Conservation (phyloP, 2,329 filamentous ascomycete genomes). For the Aspergillus candidus region DNA sequence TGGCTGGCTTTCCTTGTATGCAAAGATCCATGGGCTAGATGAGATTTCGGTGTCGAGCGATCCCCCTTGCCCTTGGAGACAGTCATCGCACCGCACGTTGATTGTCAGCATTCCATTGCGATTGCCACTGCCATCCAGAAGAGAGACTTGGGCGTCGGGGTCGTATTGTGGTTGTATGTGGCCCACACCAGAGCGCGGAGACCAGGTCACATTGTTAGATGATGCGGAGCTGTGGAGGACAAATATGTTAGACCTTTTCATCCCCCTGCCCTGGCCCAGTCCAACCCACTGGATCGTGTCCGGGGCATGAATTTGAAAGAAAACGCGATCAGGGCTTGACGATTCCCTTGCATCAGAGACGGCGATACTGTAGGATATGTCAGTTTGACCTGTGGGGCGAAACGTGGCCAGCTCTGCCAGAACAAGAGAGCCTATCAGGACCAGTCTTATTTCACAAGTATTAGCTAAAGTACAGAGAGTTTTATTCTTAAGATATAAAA, state of each 20-base stretch:
- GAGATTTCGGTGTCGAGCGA: conserved; percentile 12
- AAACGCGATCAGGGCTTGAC: conserved; percentile 51
- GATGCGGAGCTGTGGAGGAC: conserved; percentile 51
- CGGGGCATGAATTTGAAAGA: conserved; percentile 53
- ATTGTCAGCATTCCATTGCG: conserved; percentile 50
- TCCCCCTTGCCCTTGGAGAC: conserved; percentile 19
- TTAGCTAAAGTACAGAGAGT: background rate
- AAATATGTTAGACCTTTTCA: conserved; percentile 57
- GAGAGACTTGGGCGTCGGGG: conserved; percentile 41
- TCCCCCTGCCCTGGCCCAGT: conserved; percentile 51
- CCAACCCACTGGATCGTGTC: conserved; percentile 46
- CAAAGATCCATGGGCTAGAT: conserved; percentile 26
- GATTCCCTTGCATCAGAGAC: conserved; percentile 48
- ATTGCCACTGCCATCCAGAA: conserved; percentile 57
- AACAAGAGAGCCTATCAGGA: conserved; percentile 2
- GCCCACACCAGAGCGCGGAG: conserved; percentile 47
- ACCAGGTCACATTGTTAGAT: conserved; percentile 55
- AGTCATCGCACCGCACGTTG: conserved; percentile 45
- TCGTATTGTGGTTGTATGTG: conserved; percentile 47
- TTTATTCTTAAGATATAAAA: too few relatives aligned
- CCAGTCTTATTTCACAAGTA: background rate
- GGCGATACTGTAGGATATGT: conserved; percentile 45
- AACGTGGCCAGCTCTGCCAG: conserved; percentile 12
- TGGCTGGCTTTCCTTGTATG: conserved; percentile 17
- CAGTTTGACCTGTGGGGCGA: conserved; percentile 13